phyloP scores from a whole-genome alignment of 228 moss, liverwort and hornwort genomes.

The Sphagnum fallax region DNA sequence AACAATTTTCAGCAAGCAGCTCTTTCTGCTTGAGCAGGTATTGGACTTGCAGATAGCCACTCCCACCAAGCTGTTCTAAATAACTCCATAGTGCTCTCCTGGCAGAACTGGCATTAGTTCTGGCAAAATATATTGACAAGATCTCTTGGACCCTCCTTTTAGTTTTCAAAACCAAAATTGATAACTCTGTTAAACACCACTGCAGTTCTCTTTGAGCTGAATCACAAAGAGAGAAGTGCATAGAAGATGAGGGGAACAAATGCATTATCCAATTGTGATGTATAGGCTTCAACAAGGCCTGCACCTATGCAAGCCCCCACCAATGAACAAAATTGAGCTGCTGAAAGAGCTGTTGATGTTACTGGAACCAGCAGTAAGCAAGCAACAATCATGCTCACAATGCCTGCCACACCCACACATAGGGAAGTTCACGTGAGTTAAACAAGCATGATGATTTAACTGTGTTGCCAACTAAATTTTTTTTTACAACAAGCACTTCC shows the following conservation, averaged over 20 bases:
- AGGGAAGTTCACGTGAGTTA: neutral
- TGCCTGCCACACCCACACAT: constrained; percentile 22
- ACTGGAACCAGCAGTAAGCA: constrained; percentile 29
- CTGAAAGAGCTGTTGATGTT: constrained; percentile 22
- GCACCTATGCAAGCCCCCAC: constrained; percentile 40
- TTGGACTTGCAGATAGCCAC: too few relatives aligned
- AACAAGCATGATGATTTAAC: neutral
- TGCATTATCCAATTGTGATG: constrained; percentile 89
- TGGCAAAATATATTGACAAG: too few relatives aligned
- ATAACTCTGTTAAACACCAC: too few relatives aligned
- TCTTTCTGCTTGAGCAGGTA: too few relatives aligned
- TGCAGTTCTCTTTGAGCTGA: too few relatives aligned
- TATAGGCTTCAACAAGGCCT: constrained; percentile 81
- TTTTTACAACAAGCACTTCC: neutral
- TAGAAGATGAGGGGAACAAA: constrained; percentile 86
- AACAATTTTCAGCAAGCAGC: too few relatives aligned
- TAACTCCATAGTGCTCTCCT: too few relatives aligned
- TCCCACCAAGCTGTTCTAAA: too few relatives aligned
- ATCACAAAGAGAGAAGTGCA: constrained; percentile 57
- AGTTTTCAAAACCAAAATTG: too few relatives aligned
- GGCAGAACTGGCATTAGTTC: too few relatives aligned
- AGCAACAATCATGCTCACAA: constrained; percentile 37
- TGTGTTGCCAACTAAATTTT: neutral
- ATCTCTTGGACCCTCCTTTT: too few relatives aligned
- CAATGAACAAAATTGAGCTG: constrained; percentile 30